These are phyloP conservation scores for Cystofilobasidium macerans DNA, from an alignment of 768 basidiomycete genomes.

Conservation along the genomic window DNA sequence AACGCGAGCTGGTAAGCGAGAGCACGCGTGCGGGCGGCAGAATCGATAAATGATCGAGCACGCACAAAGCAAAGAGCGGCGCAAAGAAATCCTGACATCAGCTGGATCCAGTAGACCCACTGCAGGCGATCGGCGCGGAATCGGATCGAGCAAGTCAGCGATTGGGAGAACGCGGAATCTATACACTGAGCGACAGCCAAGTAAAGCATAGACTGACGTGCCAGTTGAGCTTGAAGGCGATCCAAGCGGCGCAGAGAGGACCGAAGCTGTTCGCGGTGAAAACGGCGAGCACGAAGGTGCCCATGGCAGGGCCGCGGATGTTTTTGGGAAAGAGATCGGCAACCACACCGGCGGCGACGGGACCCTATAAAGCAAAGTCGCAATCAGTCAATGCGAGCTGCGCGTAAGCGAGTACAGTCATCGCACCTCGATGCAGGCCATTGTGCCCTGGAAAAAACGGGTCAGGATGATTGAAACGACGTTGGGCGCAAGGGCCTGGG, in stretches of 20 bases:
- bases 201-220: background rate
- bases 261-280: slow-evolving; percentile 27
- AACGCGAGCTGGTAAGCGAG: background rate
- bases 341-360: slow-evolving; percentile 34
- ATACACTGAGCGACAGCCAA: background rate
- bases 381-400: slow-evolving; percentile 24
- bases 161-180: too few species aligned
- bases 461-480: slow-evolving; percentile 30
- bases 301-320: slow-evolving; percentile 30
- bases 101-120: slow-evolving; percentile 32
- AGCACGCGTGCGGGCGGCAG: too few species aligned
- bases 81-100: slow-evolving; percentile 26
- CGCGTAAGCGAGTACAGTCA: slow-evolving; percentile 24
- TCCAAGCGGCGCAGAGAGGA: slow-evolving; percentile 28
- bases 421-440: slow-evolving; percentile 30
- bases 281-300: slow-evolving; percentile 29
- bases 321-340: slow-evolving; percentile 34
- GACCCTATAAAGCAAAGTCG: slow-evolving; percentile 28
- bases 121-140: too few species aligned
- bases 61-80: slow-evolving; percentile 25
- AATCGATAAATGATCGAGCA: background rate
- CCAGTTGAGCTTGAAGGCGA: slow-evolving; percentile 29
- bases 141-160: too few species aligned
- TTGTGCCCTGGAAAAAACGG: slow-evolving; percentile 33
- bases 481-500: slow-evolving; percentile 30